Base-by-base conservation (phyloP, 495 filamentous ascomycete species). In the Articulospora tetracladia region DNA sequence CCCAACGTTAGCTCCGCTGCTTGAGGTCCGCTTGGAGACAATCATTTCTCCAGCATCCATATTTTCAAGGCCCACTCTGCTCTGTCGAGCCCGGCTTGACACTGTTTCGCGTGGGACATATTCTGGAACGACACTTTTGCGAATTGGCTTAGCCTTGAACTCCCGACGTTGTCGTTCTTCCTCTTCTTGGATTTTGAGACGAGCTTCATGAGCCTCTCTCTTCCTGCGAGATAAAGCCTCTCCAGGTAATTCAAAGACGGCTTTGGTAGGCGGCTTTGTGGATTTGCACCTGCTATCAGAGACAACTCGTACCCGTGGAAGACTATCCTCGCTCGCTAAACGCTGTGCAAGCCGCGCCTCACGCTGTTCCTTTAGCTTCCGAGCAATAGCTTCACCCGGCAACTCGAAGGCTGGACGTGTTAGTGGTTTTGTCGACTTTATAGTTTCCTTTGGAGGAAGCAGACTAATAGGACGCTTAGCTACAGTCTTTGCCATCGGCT, bases 141-240 rank as follows among this genome's bases (percentile, higher is more conserved):
- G 81, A 4, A 83, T 69, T 11, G 86, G 85, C 24, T 80, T 76
- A 7, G 86, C 85, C 71, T 88, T 90, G 76, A 88, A 87, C 49
- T 81, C 76, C 23, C 80, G 73, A 50, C 81, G 70, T 70, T 79
- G 77, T 36, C 74, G 74, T 61, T 81, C 82, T 61, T 81, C 81
- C 66, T 86, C 83, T 61, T 86, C 82, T 66, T 83, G 78, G 3
- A 79, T 76, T 60, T 79, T 83, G 50, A 83, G 70, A 52, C 83
- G 80, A 54, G 86, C 85, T 66, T 91, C 88, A 24, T 76, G 79
- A 53, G 83, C 79, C 64, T 87, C 88, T 66, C 81, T 80, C 58
- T 89, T 83, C 54, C 82, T 84, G 10, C 83, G 84, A 23, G 88
- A 86, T 30, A 91, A 76, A 25, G 85, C 88, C 58, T 91, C 89